Evolutionary conservation across 495 filamentous ascomycete species (phyloP), one percentile per base, ranked within the genome.

Genomic region (Saxophila tyrrhenica): DNA sequence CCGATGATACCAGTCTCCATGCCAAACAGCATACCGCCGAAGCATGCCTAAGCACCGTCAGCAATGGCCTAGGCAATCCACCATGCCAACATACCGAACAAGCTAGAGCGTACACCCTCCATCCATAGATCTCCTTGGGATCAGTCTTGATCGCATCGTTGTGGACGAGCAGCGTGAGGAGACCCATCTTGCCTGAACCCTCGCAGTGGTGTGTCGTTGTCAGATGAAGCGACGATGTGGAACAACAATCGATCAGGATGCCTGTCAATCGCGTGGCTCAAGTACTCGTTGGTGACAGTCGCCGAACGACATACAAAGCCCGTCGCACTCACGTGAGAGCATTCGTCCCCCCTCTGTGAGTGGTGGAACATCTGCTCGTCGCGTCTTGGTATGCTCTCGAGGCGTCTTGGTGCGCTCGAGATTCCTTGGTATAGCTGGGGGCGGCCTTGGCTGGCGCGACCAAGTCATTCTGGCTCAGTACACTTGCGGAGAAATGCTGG

Each of bases 121-220:
- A 88, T 57, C 83, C 83, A 60, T 89, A 89, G 62, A 89, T 86
- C 70, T 89, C 81, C 52, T 74, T 75, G 11, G 85, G 84, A 62
- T 85, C 84, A 44, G 68, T 70, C 68, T 77, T 83, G 81, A 87
- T 87, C 42, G 85, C 80, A 57, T 87, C 83, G 78, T 89, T 89
- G 67, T 79, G 79, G 58, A 87, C 81, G 62, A 89, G 79, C 56
- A 75, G 79, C 56, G 70, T 75, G 29, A 87, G 67, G 49, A 87
- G 32, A 52, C 50, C 50, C 50, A 52, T 52, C 7, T 43, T 44
- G 50, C 10, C 11, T 7, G 41, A 35, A 13, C 13, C 7, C 29
- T 35, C 29, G n/a, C n/a, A n/a, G n/a, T n/a, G n/a, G n/a, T n/a
- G n/a, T n/a, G n/a, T n/a, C n/a, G n/a, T n/a, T n/a, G n/a, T n/a